Conservation (phyloP, 2,329 filamentous ascomycete species). For the Fusarium sp. region DNA sequence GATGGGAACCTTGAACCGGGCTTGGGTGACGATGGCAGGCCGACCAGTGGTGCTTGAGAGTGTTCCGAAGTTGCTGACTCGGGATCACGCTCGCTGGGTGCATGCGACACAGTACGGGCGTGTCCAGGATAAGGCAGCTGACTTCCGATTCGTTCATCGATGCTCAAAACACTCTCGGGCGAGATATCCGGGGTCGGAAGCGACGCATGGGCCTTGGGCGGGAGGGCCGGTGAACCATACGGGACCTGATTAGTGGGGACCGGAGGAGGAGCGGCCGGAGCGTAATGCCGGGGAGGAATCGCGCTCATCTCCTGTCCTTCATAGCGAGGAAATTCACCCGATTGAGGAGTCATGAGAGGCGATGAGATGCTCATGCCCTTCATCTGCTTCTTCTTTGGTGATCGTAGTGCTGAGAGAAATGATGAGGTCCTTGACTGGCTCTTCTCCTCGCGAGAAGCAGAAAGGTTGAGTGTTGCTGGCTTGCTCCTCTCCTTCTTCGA, state of each 20-base stretch:
- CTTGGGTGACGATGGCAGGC: constrained; percentile 59
- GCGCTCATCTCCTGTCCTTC: constrained; percentile 66
- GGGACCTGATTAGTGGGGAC: constrained; percentile 60
- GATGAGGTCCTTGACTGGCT: constrained; percentile 67
- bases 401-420: constrained; percentile 69
- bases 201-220: constrained; percentile 37
- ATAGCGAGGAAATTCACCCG: constrained; percentile 66
- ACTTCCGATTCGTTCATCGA: constrained; percentile 65
- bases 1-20: constrained; percentile 49
- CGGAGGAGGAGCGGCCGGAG: constrained; percentile 66
- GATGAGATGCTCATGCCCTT: constrained; percentile 70
- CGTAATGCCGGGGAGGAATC: constrained; percentile 68
- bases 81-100: constrained; percentile 58
- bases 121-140: constrained; percentile 50
- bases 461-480: constrained; percentile 62
- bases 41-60: constrained; percentile 62
- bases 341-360: constrained; percentile 72
- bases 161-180: constrained; percentile 57
- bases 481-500: constrained; percentile 61
- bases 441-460: constrained; percentile 57
- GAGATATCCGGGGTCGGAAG: constrained; percentile 50
- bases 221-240: constrained; percentile 42
- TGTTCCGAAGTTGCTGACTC: constrained; percentile 63
- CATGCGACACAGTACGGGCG: constrained; percentile 52
- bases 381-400: constrained; percentile 64